These are phyloP conservation scores for Sporopachydermia quercuum DNA, from an alignment of 805 yeast species.

Conservation along the genomic window DNA sequence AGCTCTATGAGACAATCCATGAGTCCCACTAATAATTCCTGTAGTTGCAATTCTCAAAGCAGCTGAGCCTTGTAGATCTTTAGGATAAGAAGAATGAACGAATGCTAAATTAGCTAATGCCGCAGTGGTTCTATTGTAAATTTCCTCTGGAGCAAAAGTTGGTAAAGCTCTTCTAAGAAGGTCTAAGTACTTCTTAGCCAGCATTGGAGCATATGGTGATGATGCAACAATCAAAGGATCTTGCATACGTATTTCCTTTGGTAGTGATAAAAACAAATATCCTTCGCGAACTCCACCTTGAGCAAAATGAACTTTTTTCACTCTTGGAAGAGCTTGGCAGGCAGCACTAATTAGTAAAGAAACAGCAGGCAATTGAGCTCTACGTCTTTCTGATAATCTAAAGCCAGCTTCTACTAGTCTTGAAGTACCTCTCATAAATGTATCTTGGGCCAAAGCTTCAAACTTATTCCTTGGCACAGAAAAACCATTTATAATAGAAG, in stretches of 20 bases:
- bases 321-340: constrained; percentile 41
- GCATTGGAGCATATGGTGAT: constrained; percentile 54
- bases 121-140: constrained; percentile 44
- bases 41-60: constrained; percentile 60
- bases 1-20: constrained; percentile 58
- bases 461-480: constrained; percentile 41
- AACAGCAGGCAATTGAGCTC: constrained; percentile 55
- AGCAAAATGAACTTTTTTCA: constrained; percentile 49
- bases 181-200: constrained; percentile 40
- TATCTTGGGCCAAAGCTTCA: constrained; percentile 32
- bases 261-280: constrained; percentile 45
- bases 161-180: constrained; percentile 47
- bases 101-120: constrained; percentile 64
- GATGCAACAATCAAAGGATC: constrained; percentile 63
- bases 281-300: constrained; percentile 78
- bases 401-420: constrained; percentile 23
- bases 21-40: constrained; percentile 62
- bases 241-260: constrained; percentile 40
- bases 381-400: constrained; percentile 51
- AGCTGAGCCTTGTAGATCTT: constrained; percentile 62
- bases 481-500: constrained; percentile 56
- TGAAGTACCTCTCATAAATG: constrained; percentile 36
- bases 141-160: constrained; percentile 39
- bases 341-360: constrained; percentile 49
- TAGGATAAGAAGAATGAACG: constrained; percentile 63